Base-by-base conservation (phyloP, 208 protist genomes). In the Acanthamoeba sp. region DNA sequence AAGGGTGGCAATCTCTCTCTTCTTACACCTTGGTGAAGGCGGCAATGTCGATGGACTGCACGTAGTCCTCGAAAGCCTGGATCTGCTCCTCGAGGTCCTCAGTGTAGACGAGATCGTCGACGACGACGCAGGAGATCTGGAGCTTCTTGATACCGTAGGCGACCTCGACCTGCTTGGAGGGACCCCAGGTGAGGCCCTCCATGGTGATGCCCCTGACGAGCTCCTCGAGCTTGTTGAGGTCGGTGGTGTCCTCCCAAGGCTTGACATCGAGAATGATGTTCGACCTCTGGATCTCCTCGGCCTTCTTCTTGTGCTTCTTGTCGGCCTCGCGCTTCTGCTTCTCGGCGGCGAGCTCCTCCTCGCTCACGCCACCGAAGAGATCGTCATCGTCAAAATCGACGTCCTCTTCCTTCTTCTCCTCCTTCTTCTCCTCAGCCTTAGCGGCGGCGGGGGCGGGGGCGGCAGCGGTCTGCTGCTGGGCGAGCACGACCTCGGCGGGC, bases 21-120 rank as follows among this genome's bases (percentile, higher is more conserved):
- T 24, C 32, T 98, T 98, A 99, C 73, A 99, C 97, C 97, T 99
- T 99, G 97, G 98, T 99, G 98, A 98, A 98, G 95, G 98, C 98
- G 57, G 98, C 98, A 96, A 99, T 98, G 94, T 99, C 98, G 96
- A 98, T 98, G 85, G 97, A 98, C 97, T 99, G 98, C 78, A 98
- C 98, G 84, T 98, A 96, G 38, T 99, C 97, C 95, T 98, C 98
- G 94, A 98, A 98, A 94, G 95, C 95, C 96, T 97, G 98, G 96
- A 99, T 98, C 94, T 98, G 95, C 45, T 99, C 98, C 97, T 99
- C 98, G 92, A 99, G 95, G 93, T 98, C 98, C 93, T 99, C 98
- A 50, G 97, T 96, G 89, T 97, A 98, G 88, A 99, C 96, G 96
- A 98, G 98, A 96, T 99, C 98, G 95, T 99, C 98, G 96, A 98